phyloP scores from a whole-genome alignment of 2,329 filamentous ascomycete species.

The Pyricularia grisea region DNA sequence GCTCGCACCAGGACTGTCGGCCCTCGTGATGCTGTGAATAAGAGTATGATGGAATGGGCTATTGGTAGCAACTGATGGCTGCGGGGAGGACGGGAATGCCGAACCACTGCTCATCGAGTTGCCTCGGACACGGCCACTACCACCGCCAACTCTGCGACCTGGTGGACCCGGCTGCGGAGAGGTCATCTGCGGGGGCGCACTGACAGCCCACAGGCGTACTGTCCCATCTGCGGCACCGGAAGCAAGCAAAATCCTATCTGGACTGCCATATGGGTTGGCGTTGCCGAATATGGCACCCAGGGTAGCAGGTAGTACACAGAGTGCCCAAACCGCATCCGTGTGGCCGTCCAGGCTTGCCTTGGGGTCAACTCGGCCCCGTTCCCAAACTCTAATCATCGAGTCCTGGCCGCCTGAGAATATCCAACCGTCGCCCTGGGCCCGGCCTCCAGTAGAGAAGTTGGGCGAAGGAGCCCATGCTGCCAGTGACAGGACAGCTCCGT shows the following conservation, averaged over 20 bases:
- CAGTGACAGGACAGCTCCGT: constrained; percentile 79
- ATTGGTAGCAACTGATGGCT: constrained; percentile 75
- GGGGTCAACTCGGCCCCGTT: constrained; percentile 85
- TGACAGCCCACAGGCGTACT: constrained; percentile 91
- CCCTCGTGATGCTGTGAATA: constrained; percentile 73
- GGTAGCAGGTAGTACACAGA: constrained; percentile 84
- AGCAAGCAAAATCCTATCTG: constrained; percentile 81
- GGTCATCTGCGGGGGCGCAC: constrained; percentile 74
- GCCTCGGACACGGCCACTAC: constrained; percentile 62
- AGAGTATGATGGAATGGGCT: constrained; percentile 84
- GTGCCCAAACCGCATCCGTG: constrained; percentile 90
- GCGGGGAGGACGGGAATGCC: constrained; percentile 81
- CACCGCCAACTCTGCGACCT: constrained; percentile 44
- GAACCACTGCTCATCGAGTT: constrained; percentile 94
- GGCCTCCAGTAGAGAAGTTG: constrained; percentile 81
- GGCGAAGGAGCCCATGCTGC: constrained; percentile 81
- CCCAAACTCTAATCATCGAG: constrained; percentile 88
- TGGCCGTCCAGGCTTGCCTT: constrained; percentile 93
- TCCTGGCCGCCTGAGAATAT: constrained; percentile 97
- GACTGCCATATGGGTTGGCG: constrained; percentile 62
- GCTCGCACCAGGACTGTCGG: constrained; percentile 56
- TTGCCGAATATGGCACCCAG: constrained; percentile 73
- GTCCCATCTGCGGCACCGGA: constrained; percentile 87
- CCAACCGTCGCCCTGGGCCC: constrained; percentile 89
- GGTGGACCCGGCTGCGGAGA: constrained; percentile 62